Percentiles rank a stretch among this genome's conserved stretches.
Conservation (phyloP, 768 basidiomycete species). For the Mycena albidolilacea region DNA sequence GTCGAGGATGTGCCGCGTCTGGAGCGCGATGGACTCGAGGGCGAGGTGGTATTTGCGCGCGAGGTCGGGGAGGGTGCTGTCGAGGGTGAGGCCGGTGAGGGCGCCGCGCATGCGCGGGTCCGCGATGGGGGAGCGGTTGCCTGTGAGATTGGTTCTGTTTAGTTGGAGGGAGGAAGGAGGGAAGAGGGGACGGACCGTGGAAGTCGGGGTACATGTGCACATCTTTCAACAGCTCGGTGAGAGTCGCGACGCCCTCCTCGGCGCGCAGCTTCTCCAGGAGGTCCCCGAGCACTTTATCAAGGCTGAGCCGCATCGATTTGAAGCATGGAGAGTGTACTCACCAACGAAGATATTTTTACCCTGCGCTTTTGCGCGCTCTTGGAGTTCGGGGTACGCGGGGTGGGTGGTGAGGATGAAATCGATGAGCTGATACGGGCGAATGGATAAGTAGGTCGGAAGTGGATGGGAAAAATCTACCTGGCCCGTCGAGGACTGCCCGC, state of each 20-base stretch:
- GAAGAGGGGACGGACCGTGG: slow-evolving; percentile 69
- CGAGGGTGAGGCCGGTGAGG: slow-evolving; percentile 88
- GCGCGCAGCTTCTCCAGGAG: slow-evolving; percentile 76
- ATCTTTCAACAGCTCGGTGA: slow-evolving; percentile 91
- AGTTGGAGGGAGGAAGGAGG: slow-evolving; percentile 6
- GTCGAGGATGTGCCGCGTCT: slow-evolving; percentile 95
- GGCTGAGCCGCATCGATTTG: too few species aligned
- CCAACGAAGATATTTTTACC: slow-evolving; percentile 73
- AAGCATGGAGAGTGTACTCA: slow-evolving; percentile 42
- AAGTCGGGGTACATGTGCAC: slow-evolving; percentile 97
- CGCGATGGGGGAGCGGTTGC: slow-evolving; percentile 96
- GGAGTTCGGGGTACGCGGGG: slow-evolving; percentile 82
- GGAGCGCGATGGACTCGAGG: slow-evolving; percentile 93
- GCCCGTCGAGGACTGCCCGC: slow-evolving; percentile 98
- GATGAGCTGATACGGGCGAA: slow-evolving; percentile 71
- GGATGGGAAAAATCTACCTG: slow-evolving; percentile 63
- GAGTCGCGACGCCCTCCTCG: slow-evolving; percentile 68
- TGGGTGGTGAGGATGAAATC: slow-evolving; percentile 97
- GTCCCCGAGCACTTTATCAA: slow-evolving; percentile 75
- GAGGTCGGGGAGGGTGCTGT: slow-evolving; percentile 82
- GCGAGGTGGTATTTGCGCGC: slow-evolving; percentile 93
- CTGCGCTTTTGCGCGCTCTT: slow-evolving; percentile 72
- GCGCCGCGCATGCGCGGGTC: slow-evolving; percentile 97
- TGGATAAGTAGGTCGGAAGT: neutral
- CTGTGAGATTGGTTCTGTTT: slow-evolving; percentile 53